phyloP scores from a whole-genome alignment of 2,329 filamentous ascomycete species.

The Penicillium occitanis region DNA sequence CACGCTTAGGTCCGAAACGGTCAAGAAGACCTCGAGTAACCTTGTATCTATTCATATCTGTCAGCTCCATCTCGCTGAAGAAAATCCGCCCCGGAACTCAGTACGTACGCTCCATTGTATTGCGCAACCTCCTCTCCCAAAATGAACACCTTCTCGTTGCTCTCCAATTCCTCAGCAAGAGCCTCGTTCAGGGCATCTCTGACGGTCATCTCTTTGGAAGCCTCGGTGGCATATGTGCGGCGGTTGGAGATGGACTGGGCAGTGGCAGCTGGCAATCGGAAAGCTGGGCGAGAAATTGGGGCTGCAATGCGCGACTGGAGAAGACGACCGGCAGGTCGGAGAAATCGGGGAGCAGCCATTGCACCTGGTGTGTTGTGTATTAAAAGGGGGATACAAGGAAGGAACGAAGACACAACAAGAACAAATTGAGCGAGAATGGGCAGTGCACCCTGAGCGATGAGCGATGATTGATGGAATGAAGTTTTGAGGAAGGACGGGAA shows the following conservation, averaged over 20 bases:
- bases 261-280: constrained; percentile 52
- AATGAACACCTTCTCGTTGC: constrained; percentile 91
- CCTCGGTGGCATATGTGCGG: constrained; percentile 60
- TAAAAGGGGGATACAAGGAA: constrained; percentile 36
- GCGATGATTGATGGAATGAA: constrained; percentile 6
- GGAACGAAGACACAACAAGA: constrained; percentile 58
- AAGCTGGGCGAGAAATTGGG: constrained; percentile 53
- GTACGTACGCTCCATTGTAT: constrained; percentile 85
- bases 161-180: constrained; percentile 93
- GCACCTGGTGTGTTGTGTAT: not conserved
- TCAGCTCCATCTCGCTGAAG: constrained; percentile 37
- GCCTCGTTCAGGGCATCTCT: constrained; percentile 97
- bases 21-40: constrained; percentile 97
- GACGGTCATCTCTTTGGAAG: constrained; percentile 90
- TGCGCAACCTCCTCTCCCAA: constrained; percentile 98
- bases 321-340: constrained; percentile 64
- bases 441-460: constrained; percentile 19
- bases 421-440: constrained; percentile 49
- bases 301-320: constrained; percentile 48
- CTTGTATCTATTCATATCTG: constrained; percentile 68
- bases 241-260: constrained; percentile 48
- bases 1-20: constrained; percentile 93
- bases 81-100: not conserved
- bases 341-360: constrained; percentile 62
- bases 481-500: constrained; percentile 17